Percentiles rank a stretch among this genome's conserved stretches.
Evolutionary conservation across 805 yeast species (phyloP).

Genomic region (Metschnikowia anglica): DNA sequence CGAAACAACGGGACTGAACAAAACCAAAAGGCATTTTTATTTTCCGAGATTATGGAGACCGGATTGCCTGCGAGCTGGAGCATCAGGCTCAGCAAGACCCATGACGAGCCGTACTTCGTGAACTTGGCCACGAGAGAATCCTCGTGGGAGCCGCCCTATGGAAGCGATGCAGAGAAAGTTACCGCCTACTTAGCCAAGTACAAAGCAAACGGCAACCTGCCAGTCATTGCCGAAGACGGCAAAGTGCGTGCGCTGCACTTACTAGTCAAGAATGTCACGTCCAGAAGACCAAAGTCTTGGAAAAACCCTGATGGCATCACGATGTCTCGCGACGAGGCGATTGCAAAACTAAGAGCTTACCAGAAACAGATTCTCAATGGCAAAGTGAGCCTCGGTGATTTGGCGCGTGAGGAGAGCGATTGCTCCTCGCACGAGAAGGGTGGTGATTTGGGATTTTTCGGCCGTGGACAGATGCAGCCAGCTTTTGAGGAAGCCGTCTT

Average conservation of each 20-base stretch:
- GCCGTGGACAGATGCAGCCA: conserved; percentile 93
- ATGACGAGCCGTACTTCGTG: conserved; percentile 80
- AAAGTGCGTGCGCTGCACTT: conserved; percentile 81
- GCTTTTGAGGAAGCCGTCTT: conserved; percentile 87
- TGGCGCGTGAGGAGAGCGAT: conserved; percentile 84
- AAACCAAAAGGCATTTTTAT: no score
- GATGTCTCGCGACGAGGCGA: conserved; percentile 80
- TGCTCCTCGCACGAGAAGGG: conserved; percentile 83
- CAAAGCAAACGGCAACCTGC: conserved; percentile 32
- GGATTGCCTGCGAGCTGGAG: conserved; percentile 91
- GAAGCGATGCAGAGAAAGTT: conserved; percentile 64
- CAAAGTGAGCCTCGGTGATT: conserved; percentile 60
- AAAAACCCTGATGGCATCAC: conserved; percentile 70
- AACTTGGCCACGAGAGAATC: conserved; percentile 70
- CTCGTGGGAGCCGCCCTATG: conserved; percentile 89
- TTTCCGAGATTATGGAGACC: conserved; percentile 46
- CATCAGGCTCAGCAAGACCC: conserved; percentile 72
- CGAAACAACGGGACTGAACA: no score
- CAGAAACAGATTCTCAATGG: conserved; percentile 63
- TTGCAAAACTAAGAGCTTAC: conserved; percentile 55
- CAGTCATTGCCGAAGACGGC: conserved; percentile 38
- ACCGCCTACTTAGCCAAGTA: conserved; percentile 51
- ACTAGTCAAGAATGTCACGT: conserved; percentile 75
- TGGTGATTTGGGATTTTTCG: conserved; percentile 91
- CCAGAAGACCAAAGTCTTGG: conserved; percentile 93